phyloP scores from a whole-genome alignment of 2,329 filamentous ascomycete species.

The Aspergillus novofumigatus region DNA sequence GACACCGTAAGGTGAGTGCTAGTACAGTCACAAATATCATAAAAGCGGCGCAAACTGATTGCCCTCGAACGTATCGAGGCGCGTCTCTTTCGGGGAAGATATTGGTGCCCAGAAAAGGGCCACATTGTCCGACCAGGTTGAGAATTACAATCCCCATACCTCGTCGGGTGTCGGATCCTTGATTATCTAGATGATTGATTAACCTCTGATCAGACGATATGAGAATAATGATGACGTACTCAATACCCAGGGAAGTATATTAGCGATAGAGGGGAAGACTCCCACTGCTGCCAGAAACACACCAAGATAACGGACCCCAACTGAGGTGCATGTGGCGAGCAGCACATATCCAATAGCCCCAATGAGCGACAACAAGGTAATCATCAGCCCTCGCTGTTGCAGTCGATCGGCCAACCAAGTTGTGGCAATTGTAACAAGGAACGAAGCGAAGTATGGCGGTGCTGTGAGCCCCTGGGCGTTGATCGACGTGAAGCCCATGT shows the following conservation, averaged over 20 bases:
- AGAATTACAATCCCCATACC: constrained; percentile 64
- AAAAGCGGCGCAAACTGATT: constrained; percentile 57
- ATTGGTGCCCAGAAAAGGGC: constrained; percentile 60
- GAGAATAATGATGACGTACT: constrained; percentile 29
- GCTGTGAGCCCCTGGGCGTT: constrained; percentile 68
- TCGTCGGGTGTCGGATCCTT: constrained; percentile 63
- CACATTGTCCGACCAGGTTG: constrained; percentile 64
- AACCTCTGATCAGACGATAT: neutral
- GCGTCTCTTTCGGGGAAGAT: constrained; percentile 53
- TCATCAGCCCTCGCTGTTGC: constrained; percentile 60
- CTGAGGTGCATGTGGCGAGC: constrained; percentile 53
- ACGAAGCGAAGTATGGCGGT: constrained; percentile 66
- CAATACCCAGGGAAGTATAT: constrained; percentile 66
- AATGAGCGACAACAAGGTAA: constrained; percentile 53
- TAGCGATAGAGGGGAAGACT: constrained; percentile 65
- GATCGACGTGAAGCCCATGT: constrained; percentile 65
- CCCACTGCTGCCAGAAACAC: constrained; percentile 56
- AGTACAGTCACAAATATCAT: constrained; percentile 58
- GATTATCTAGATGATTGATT: constrained; percentile 52
- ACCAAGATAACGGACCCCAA: constrained; percentile 49
- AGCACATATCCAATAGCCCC: constrained; percentile 62
- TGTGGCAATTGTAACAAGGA: constrained; percentile 57
- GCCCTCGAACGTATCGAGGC: constrained; percentile 52
- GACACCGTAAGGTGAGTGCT: constrained; percentile 49
- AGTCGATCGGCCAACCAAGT: constrained; percentile 63